phyloP scores from a whole-genome alignment of 129 eudicot species.

The Centella asiatica region DNA sequence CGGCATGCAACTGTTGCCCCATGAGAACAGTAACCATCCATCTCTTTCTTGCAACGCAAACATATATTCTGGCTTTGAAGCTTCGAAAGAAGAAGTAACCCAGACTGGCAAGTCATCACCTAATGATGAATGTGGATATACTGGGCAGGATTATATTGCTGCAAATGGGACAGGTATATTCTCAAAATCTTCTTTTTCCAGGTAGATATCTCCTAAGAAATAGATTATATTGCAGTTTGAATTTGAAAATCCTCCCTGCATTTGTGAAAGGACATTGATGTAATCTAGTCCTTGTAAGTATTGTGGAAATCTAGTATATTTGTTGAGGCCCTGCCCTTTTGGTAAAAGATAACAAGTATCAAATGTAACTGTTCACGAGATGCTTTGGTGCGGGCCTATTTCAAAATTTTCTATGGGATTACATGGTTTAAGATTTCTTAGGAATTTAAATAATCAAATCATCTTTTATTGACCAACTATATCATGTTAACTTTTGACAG shows the following conservation, averaged over 20 bases:
- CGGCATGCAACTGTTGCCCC: slow-evolving; percentile 39
- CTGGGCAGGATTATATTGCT: slow-evolving; percentile 35
- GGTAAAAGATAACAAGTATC: too few relatives aligned
- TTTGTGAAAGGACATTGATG: not conserved
- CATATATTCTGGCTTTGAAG: slow-evolving; percentile 66
- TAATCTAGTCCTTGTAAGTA: too few relatives aligned
- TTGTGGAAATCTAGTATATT: not conserved
- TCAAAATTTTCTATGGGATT: too few relatives aligned
- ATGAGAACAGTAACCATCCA: slow-evolving; percentile 62
- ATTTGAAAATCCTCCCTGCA: not conserved
- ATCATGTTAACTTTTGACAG: too few relatives aligned
- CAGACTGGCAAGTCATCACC: slow-evolving; percentile 58
- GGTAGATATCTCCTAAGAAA: too few relatives aligned
- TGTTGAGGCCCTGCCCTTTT: not conserved
- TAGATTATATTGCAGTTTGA: too few relatives aligned
- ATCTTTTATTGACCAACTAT: too few relatives aligned
- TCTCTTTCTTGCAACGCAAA: slow-evolving; percentile 89
- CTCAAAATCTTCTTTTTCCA: not conserved
- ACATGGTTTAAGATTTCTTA: too few relatives aligned
- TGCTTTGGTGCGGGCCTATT: not conserved
- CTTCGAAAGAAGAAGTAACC: slow-evolving; percentile 78
- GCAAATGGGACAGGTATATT: slow-evolving; percentile 49
- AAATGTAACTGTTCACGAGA: too few relatives aligned
- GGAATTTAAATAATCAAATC: too few relatives aligned
- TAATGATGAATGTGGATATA: slow-evolving; percentile 55